These are phyloP conservation scores for Sarocladiaceae sp. DNA, from an alignment of 2,329 filamentous ascomycete species.

Conservation along the genomic window DNA sequence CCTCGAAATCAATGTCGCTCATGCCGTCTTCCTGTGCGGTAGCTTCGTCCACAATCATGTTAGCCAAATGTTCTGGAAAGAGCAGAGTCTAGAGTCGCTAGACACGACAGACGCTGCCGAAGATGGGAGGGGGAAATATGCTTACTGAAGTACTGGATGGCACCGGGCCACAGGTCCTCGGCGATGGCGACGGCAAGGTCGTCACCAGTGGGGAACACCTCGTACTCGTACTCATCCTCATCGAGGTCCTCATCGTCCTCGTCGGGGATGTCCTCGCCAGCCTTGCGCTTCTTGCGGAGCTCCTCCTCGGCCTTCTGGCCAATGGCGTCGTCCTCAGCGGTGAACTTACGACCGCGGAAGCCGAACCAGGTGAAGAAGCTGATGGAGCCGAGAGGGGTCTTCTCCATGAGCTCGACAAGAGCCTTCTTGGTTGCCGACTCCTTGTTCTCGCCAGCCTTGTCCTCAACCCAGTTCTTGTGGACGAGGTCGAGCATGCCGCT, in stretches of 20 bases:
- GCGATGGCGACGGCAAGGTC: constrained; percentile 75
- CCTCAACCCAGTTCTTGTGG: constrained; percentile 61
- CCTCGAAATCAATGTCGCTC: constrained; percentile 67
- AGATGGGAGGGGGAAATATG: constrained; percentile 17
- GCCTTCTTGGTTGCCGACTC: constrained; percentile 45
- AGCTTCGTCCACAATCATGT: constrained; percentile 17
- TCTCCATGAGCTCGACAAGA: constrained; percentile 52
- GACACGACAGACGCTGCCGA: no score
- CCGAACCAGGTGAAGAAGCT: constrained; percentile 93
- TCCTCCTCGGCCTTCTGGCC: constrained; percentile 58
- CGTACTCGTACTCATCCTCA: constrained; percentile 63
- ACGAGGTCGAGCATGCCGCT: constrained; percentile 73
- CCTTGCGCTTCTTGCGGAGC: constrained; percentile 44
- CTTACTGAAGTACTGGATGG: constrained; percentile 89
- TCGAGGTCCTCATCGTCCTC: constrained; percentile 60
- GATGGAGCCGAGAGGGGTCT: constrained; percentile 57
- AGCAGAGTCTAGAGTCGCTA: not conserved
- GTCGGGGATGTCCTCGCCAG: constrained; percentile 46
- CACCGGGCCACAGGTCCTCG: constrained; percentile 85
- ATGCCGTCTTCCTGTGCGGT: constrained; percentile 66
- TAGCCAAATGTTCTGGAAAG: not conserved
- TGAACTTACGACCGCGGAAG: constrained; percentile 66
- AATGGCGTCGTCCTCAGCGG: constrained; percentile 65
- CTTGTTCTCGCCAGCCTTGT: constrained; percentile 39
- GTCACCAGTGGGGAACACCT: constrained; percentile 86